phyloP scores from a whole-genome alignment of 2,329 filamentous ascomycete species.

The Claviceps purpurea region DNA sequence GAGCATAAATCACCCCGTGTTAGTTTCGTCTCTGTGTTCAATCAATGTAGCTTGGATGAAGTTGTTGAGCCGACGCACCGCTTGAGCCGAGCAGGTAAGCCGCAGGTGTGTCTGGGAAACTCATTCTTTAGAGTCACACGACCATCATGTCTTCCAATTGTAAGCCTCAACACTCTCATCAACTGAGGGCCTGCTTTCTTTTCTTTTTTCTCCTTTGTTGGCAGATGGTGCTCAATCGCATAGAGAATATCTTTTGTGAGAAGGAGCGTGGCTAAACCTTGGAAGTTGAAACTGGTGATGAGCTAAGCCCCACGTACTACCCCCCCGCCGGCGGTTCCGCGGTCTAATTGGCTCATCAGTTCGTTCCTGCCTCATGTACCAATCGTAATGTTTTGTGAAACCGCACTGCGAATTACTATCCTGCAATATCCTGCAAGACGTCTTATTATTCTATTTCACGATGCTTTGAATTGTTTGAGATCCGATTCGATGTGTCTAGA shows the following conservation, averaged over 20 bases:
- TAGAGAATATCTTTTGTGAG: no score
- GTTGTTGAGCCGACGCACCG: constrained; percentile 25
- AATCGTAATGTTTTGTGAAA: not conserved
- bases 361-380: not conserved
- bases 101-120: constrained; percentile 34
- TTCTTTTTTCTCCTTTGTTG: not conserved
- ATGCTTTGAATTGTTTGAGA: not conserved
- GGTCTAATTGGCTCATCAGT: not conserved
- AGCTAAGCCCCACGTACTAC: no score
- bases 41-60: not conserved
- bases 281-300: not conserved
- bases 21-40: not conserved
- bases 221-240: not conserved
- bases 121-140: constrained; percentile 18
- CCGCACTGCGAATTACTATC: not conserved
- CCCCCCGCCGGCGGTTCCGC: not conserved
- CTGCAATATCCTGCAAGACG: not conserved
- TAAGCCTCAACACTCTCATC: not conserved
- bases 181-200: no score
- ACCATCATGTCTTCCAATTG: not conserved
- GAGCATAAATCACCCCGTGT: not conserved
- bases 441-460: not conserved
- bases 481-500: not conserved
- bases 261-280: not conserved
- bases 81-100: constrained; percentile 46